Base-by-base conservation (phyloP, 129 eudicot genomes). In the Centaurea solstitialis region DNA sequence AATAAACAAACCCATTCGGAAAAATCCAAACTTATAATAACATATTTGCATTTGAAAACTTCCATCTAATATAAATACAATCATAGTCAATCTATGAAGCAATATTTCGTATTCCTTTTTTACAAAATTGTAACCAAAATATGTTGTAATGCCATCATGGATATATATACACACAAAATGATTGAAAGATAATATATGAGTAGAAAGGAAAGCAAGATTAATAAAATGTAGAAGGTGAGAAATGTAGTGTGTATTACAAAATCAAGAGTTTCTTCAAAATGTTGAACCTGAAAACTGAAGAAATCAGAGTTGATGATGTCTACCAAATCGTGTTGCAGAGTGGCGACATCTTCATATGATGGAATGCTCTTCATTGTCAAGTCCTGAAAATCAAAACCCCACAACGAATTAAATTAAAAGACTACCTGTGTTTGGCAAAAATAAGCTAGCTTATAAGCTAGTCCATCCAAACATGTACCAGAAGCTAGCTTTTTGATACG, bases 261-360 rank as follows among this genome's bases (percentile, higher is more conserved):
- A 26, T 26, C 30, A n/a, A n/a, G n/a, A n/a, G n/a, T n/a, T n/a
- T n/a, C n/a, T n/a, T n/a, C n/a, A n/a, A n/a, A n/a, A n/a, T n/a
- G n/a, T n/a, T n/a, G n/a, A n/a, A n/a, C n/a, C n/a, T n/a, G n/a
- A n/a, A n/a, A n/a, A n/a, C n/a, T n/a, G 30, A 26, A 26, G 2
- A 26, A 26, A 26, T 26, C 1, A 26, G 30, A 26, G 30, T 26
- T 26, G 30, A 24, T 28, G 30, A 6, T 6, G 74, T 66, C 17
- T 84, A 90, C 94, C 90, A 88, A 81, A 86, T 88, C 88, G 72
- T 67, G 82, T 41, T 80, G 83, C 40, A 86, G 76, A 84, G 76
- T 86, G 85, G 78, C 80, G 79, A 83, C 74, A 77, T 84, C 91
- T 81, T 87, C 84, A 72, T 73, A 83, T 17, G 89, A 83, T 86